These are phyloP conservation scores for Eustoma russellianum DNA, from an alignment of 257 asterid genomes.

Conservation along the genomic window DNA sequence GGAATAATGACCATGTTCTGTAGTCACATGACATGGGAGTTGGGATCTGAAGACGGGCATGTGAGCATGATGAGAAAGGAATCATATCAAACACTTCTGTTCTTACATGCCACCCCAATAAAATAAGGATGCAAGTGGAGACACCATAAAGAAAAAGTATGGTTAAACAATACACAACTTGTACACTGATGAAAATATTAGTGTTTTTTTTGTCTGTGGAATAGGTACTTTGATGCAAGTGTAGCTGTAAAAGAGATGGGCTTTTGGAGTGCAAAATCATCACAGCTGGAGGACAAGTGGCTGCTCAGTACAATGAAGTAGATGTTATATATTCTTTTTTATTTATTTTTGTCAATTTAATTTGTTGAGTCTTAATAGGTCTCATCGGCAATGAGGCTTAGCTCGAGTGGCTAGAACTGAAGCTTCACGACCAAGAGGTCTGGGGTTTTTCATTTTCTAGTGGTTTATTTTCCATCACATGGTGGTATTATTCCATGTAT, in stretches of 20 bases:
- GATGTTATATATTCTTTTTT: conserved; percentile 30
- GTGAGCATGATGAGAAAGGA: conserved; percentile 33
- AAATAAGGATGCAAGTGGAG: conserved; percentile 6
- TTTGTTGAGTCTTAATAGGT: conserved; percentile 6
- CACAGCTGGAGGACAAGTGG: conserved; percentile 22
- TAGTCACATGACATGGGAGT: conserved; percentile 8
- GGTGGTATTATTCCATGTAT: no score
- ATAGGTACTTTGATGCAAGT: conserved; percentile 19
- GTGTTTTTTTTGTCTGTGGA: conserved; percentile 10
- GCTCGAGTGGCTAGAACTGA: no score
- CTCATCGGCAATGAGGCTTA: neutral
- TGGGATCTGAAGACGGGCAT: conserved; percentile 25
- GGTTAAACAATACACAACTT: conserved; percentile 42
- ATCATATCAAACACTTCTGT: conserved; percentile 14
- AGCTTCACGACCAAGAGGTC: no score
- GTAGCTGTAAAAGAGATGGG: conserved; percentile 9
- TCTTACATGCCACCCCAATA: neutral
- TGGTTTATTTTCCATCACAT: no score
- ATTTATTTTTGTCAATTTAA: conserved; percentile 1
- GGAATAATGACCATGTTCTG: conserved; percentile 14
- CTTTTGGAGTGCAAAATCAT: conserved; percentile 5
- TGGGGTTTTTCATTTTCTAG: no score
- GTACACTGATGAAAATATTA: conserved; percentile 67
- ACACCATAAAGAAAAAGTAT: conserved; percentile 13
- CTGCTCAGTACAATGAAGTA: conserved; percentile 74